phyloP scores from a whole-genome alignment of 139 green algal species.

The Desmodesmus armatus region DNA sequence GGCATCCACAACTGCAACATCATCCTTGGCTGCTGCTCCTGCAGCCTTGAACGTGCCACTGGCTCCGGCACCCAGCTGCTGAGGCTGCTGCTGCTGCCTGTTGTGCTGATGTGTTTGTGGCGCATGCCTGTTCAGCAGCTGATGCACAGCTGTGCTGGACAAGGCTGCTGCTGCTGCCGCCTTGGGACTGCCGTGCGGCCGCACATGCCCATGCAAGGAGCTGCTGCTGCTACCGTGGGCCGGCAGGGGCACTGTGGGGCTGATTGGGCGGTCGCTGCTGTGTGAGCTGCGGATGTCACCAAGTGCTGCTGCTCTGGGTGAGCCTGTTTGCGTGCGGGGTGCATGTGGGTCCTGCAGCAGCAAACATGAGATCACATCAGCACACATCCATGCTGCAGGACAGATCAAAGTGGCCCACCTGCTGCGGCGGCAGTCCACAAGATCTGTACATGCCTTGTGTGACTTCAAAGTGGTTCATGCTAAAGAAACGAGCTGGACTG shows the following conservation, averaged over 20 bases:
- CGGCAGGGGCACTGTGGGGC: slow-evolving; percentile 39
- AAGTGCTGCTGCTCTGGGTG: background rate
- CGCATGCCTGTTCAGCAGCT: background rate
- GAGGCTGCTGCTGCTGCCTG: background rate
- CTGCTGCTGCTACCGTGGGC: background rate
- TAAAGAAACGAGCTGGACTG: no score
- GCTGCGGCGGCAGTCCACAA: no score
- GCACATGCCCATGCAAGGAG: no score
- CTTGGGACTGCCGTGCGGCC: background rate
- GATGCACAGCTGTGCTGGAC: background rate
- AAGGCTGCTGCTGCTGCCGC: background rate
- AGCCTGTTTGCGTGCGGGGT: slow-evolving; percentile 16
- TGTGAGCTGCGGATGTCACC: slow-evolving; percentile 44
- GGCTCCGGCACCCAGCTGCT: background rate
- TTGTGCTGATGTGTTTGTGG: background rate
- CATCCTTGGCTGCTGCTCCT: background rate
- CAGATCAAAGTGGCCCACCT: background rate
- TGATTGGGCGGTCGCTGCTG: slow-evolving; percentile 53
- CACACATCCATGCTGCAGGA: no score
- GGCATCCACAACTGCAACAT: slow-evolving; percentile 52
- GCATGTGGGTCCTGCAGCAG: slow-evolving; percentile 58
- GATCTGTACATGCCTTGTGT: no score
- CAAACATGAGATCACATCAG: no score
- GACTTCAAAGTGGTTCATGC: no score
- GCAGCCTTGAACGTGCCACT: background rate